A percentile compares a stretch with the other conserved stretches of the same genome.
phyloP scores from a whole-genome alignment of 2,329 filamentous ascomycete species.

The Mariannaea elegans region DNA sequence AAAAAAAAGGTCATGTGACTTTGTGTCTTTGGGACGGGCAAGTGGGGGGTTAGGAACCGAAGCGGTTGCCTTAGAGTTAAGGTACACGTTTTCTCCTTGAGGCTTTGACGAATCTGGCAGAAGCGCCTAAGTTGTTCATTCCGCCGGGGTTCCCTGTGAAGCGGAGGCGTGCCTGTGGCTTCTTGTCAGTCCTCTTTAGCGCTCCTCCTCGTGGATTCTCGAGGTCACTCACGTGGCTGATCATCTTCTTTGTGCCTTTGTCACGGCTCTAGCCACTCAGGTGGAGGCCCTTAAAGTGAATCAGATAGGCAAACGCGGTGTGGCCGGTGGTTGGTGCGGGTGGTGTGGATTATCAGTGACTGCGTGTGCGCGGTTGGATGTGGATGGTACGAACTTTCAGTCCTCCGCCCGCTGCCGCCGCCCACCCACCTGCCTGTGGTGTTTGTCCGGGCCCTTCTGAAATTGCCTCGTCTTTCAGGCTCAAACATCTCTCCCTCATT shows the following conservation, averaged over 20 bases:
- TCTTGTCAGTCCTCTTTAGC: not conserved
- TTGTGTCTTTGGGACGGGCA: not conserved
- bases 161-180: not conserved
- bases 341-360: not conserved
- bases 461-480: constrained; percentile 47
- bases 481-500: constrained; percentile 40
- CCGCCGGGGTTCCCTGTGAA: constrained; percentile 4
- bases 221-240: constrained; percentile 19
- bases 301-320: not conserved
- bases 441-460: constrained; percentile 26
- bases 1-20: constrained; percentile 36
- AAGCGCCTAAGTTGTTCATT: constrained; percentile 4
- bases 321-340: not conserved
- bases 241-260: not conserved
- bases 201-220: not conserved
- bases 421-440: constrained; percentile 9
- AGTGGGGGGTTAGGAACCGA: not conserved
- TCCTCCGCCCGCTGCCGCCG: constrained; percentile 20
- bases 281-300: constrained; percentile 7
- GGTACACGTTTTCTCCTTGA: constrained; percentile 3
- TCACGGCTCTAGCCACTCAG: constrained; percentile 4
- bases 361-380: not conserved
- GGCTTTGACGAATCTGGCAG: not conserved
- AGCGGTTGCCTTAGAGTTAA: constrained; percentile 13
- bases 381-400: not conserved